Base-by-base conservation (phyloP, 345 rosid genomes). In the Turnera subulata region DNA sequence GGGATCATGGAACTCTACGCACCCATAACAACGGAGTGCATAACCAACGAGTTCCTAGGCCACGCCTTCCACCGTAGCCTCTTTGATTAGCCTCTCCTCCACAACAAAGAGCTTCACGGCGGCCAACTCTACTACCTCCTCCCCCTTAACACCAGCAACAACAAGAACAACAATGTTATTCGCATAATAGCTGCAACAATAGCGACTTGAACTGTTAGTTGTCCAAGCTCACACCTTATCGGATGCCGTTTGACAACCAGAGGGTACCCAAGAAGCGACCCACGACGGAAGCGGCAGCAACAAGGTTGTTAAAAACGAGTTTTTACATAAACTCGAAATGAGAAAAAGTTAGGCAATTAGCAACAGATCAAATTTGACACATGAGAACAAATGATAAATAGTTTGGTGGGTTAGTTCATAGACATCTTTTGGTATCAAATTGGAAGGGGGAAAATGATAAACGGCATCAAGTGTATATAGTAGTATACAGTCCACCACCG, bases 71-170 rank as follows among this genome's bases (percentile, higher is more conserved):
- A 80, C 78, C 82, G 73, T 44, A 66, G 72, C 19, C 50, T 60
- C 32, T 58, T 69, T 67, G 64, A 76, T 14, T 71, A 65, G 14
- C 93, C 88, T 49, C 83, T 88, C 59, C 77, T 80, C 35, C 93
- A 80, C 74, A 73, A 67, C 44, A 84, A 88, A 38, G 78, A 78
- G 59, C 83, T 88, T 25, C 80, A 68, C 37, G 71, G 78, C 22
- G 93, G 96, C n/a, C 55, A 81, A n/a, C 73, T 78, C 24, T 88
- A 88, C 66, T 75, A 80, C 61, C 88, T 88, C 69, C 80, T 83
- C 61, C 96, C 90, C 2, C 55, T 67, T 48, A 68, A 66, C 33
- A 29, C 74, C 29, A 54, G 1, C n/a, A n/a, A n/a, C 42, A 14
- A 44, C 13, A 18, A n/a, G 29, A 39, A 33, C n/a, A 14, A 0